These are phyloP conservation scores for Globisporangium heterothallicum DNA, from an alignment of 352 stramenopile genomes.

Conservation along the genomic window DNA sequence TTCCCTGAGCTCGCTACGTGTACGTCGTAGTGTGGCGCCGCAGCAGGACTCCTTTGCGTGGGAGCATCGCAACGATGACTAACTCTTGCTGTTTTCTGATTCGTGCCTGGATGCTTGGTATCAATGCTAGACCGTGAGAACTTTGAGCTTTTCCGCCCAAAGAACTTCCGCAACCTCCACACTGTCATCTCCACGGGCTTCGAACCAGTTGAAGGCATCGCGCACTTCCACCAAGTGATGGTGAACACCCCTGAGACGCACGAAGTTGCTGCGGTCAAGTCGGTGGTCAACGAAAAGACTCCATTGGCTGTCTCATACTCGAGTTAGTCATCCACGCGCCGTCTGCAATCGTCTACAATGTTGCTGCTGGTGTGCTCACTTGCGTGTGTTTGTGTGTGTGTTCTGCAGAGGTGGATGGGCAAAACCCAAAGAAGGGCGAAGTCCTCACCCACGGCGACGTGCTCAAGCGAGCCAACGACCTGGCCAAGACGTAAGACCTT, in stretches of 20 bases:
- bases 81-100: background rate
- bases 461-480: conserved; percentile 61
- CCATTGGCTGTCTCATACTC: conserved; percentile 73
- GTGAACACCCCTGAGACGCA: conserved; percentile 74
- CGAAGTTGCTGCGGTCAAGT: conserved; percentile 48
- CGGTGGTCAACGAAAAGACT: conserved; percentile 63
- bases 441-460: conserved; percentile 77
- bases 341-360: background rate
- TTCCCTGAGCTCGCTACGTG: conserved; percentile 77
- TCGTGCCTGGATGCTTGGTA: background rate
- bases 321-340: conserved; percentile 59
- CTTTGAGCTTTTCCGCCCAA: conserved; percentile 67
- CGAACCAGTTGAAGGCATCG: conserved; percentile 62
- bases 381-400: conserved; percentile 7
- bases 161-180: conserved; percentile 78
- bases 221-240: conserved; percentile 77
- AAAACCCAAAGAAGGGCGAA: conserved; percentile 78
- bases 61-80: too few species aligned
- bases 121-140: conserved; percentile 36
- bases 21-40: conserved; percentile 22
- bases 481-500: conserved; percentile 62
- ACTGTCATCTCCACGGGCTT: conserved; percentile 80
- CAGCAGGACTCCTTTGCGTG: too few species aligned
- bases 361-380: conserved; percentile 1
- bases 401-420: conserved; percentile 53